Evolutionary conservation across 495 filamentous ascomycete species (phyloP), one percentile per base, ranked within the genome.

Genomic region (Xylaria bambusicola): DNA sequence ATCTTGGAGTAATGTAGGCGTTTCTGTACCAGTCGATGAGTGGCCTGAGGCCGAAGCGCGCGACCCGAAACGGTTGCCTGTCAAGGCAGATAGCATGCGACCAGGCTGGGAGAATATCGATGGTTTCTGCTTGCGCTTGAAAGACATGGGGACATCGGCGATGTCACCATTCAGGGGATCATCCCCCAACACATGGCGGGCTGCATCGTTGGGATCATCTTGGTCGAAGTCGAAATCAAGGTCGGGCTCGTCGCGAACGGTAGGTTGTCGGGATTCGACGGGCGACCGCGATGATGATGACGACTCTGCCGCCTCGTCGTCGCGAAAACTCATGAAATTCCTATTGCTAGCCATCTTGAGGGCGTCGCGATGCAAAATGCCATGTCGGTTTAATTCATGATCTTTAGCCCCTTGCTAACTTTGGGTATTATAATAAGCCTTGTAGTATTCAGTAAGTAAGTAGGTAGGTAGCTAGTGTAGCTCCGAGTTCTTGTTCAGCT

Each of bases 121-220:
- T 27, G 81, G 82, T 65, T 91, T 92, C 64, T 85, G 84, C 68
- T 90, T 92, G 63, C 88, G 86, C 77, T 95, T 94, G 77, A 97
- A 97, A 17, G 88, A 85, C 51, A 92, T 80, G 2, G 89, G 89
- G 58, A 66, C 79, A 6, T 44, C 49, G 69, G 69, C 67, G 47
- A 78, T 65, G 52, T 80, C 75, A 52, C 78, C 77, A 46, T 71
- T 69, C 15, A 85, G 71, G 40, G 82, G 76, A 70, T 85, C 83
- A 48, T 80, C 77, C 31, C 69, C 66, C 9, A 79, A 66, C 3
- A 79, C 23, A 15, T 66, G 57, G 21, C 15, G 49, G 31, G 64
- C 58, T 50, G 67, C 66, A 53, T 41, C 66, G 44, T 41, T 31
- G 24, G 23, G 24, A 55, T 77, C 71, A 31, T 73, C 57, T 58